Conservation (phyloP, 148 eudicot genomes). For the Camellia japonica region DNA sequence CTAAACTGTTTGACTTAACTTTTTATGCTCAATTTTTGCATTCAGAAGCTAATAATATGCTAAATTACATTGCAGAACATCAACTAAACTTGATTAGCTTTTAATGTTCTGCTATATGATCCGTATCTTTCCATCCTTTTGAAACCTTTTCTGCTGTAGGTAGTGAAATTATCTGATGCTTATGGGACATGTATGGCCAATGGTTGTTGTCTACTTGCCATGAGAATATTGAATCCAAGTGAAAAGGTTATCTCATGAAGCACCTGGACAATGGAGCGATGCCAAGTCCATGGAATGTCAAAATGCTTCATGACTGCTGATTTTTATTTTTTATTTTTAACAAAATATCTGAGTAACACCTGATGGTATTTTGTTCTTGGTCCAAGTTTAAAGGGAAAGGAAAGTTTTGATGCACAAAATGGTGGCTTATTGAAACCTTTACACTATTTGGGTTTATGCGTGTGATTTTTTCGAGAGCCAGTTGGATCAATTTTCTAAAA, state of each 20-base stretch:
- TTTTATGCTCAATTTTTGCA: background rate
- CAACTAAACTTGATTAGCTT: background rate
- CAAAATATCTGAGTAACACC: background rate
- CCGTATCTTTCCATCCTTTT: background rate
- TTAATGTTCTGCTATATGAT: background rate
- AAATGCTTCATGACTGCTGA: background rate
- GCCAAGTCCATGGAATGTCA: background rate
- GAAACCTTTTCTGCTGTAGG: too few relatives aligned
- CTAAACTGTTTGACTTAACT: background rate
- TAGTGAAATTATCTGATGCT: background rate
- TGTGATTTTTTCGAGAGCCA: conserved; percentile 2
- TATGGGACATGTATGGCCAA: background rate
- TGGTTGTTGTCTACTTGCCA: background rate
- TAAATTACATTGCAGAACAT: background rate
- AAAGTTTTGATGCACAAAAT: background rate
- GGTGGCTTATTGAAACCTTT: background rate
- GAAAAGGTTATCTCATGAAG: conserved; percentile 6
- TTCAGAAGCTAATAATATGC: conserved; percentile 6
- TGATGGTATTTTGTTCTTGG: background rate
- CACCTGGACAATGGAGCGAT: background rate
- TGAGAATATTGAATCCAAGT: conserved; percentile 1
- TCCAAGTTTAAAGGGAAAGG: background rate
- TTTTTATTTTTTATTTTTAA: background rate
- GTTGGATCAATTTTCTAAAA: background rate
- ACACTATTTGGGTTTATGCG: background rate